A percentile compares a stretch with the other conserved stretches of the same genome.
phyloP scores from a whole-genome alignment of 2,329 filamentous ascomycete species.

The Cordyceps militaris region DNA sequence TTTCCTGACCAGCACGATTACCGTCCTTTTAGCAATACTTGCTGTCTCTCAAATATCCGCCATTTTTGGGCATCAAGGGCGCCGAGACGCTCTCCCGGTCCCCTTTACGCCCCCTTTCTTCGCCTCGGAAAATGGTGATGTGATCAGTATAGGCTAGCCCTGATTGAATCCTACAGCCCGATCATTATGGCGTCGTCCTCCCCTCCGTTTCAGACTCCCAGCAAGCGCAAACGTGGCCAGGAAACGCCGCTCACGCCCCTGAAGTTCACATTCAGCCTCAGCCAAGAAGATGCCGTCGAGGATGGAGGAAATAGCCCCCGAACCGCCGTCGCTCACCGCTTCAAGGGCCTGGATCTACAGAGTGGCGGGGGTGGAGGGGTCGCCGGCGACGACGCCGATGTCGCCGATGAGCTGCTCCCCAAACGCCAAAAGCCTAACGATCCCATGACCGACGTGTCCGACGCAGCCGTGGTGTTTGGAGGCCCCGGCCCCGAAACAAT shows the following conservation, averaged over 20 bases:
- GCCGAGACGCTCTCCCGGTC: not conserved
- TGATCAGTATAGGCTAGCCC: not conserved
- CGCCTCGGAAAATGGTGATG: not conserved
- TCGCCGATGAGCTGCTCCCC: conserved; percentile 25
- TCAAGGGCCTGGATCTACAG: conserved; percentile 43
- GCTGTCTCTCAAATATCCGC: not conserved
- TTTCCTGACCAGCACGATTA: not conserved
- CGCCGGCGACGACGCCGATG: conserved; percentile 17
- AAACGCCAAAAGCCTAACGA: conserved; percentile 33
- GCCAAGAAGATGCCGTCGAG: conserved; percentile 26
- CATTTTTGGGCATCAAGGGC: not conserved
- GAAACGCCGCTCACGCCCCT: conserved; percentile 27
- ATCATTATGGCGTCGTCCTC: conserved; percentile 8
- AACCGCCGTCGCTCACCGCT: conserved; percentile 44
- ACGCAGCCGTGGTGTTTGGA: not conserved
- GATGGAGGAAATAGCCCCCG: conserved; percentile 48
- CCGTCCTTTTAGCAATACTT: not conserved
- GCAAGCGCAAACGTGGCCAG: conserved; percentile 41
- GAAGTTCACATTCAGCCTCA: conserved; percentile 41
- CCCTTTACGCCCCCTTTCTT: not conserved
- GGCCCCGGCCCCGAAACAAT: not conserved
- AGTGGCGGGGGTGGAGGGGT: conserved; percentile 40
- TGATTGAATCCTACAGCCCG: not conserved
- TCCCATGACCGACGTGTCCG: conserved; percentile 23
- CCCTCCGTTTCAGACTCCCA: conserved; percentile 23